Conservation (phyloP, 1,284 basidiomycete genomes). For the Xanthoconium separans region DNA sequence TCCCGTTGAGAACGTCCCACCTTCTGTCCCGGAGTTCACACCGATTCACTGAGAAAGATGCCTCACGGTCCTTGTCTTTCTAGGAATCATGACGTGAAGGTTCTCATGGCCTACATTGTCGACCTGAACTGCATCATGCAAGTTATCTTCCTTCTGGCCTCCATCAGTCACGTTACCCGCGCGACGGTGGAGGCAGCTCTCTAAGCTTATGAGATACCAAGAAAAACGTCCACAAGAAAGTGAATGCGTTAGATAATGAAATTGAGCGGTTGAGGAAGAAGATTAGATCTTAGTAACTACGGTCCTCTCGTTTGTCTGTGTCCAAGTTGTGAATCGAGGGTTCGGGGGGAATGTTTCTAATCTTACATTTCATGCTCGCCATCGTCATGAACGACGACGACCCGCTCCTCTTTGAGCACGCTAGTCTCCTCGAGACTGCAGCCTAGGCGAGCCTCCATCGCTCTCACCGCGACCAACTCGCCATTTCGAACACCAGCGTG, state of each 20-base stretch:
- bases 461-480: no score
- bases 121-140: slow-evolving; percentile 26
- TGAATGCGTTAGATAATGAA: neutral
- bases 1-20: neutral
- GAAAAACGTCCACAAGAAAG: neutral
- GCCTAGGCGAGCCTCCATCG: no score
- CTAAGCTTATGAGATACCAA: neutral
- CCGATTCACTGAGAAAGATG: neutral
- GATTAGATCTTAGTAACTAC: neutral
- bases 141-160: slow-evolving; percentile 15
- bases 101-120: slow-evolving; percentile 26
- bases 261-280: neutral
- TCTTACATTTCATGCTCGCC: no score
- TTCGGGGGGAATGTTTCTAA: no score
- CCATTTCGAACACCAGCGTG: no score
- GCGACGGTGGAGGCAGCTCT: neutral
- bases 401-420: no score
- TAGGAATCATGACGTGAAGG: slow-evolving; percentile 9
- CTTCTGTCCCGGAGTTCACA: slow-evolving; percentile 17
- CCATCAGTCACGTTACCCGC: neutral
- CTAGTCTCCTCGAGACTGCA: no score
- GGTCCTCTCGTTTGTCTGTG: no score
- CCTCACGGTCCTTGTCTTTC: neutral
- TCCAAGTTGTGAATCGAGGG: no score
- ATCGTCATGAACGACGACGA: no score